Evolutionary conservation across 208 protist species (phyloP), one percentile per base, ranked within the genome.

Genomic region (Leptomonas seymouri): DNA sequence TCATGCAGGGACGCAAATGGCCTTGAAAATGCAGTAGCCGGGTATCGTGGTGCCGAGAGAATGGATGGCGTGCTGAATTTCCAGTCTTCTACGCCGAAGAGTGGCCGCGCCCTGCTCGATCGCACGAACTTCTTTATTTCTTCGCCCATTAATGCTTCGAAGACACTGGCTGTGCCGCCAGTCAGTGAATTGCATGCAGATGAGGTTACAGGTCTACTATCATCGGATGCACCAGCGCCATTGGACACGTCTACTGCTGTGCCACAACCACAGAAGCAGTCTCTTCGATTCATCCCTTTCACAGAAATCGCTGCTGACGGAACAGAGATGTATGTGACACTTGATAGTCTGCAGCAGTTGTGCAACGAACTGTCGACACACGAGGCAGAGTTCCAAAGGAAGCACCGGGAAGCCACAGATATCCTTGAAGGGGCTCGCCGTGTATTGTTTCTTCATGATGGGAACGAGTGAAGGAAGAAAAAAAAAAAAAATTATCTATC

Each of bases 271-370:
- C 60, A 27, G 44, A 36, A 51, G 30, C 23, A 64, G 3, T 50
- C 56, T 18, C 27, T 67, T 25, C 64, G 69, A 12, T 93, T 91
- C 81, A 78, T 90, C 48, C 90, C 90, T 8, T 95, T 93, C 63
- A 67, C 80, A 27, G 82, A 58, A 20, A 51, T 41, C 7, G 54
- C 56, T 6, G 49, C 11, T 5, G 64, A 80, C 71, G 89, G 86
- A 30, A 54, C 31, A 2, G 72, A 90, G 51, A 64, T 39, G 34
- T 71, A 84, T 25, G 81, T 95, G 25, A 87, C 82, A 5, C 70
- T 95, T 5, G 76, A 89, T 21, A 78, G 84, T 56, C 74, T 91
- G 21, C 66, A 76, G 60, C 57, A 63, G 14, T n/a, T 92, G 31
- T 95, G 90, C 67, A 72, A 67, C 27, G 82, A 87, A 21, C 74